Conservation (phyloP, 1,284 basidiomycete genomes). For the Fomes fomentarius region DNA sequence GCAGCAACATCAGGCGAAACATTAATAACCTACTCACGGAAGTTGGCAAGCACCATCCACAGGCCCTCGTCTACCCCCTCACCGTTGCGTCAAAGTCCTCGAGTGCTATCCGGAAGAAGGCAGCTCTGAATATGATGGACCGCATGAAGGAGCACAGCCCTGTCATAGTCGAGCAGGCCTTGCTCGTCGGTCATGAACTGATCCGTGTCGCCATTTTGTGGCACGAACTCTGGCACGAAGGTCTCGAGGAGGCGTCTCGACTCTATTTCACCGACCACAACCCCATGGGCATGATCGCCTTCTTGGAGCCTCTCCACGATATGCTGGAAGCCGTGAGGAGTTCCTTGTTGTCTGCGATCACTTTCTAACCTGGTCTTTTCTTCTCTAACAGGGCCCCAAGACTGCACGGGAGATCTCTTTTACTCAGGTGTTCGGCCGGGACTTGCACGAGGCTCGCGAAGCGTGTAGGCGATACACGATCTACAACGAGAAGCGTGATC, state of each 20-base stretch:
- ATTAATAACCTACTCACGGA: constrained; percentile 92
- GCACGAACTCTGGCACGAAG: constrained; percentile 99
- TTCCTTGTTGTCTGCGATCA: background rate
- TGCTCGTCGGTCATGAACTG: constrained; percentile 91
- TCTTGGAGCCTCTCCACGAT: constrained; percentile 92
- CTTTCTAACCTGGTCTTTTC: background rate
- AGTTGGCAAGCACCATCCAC: constrained; percentile 96
- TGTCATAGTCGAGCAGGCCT: constrained; percentile 90
- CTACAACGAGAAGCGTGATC: constrained; percentile 87
- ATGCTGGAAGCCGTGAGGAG: constrained; percentile 82
- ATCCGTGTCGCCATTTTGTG: constrained; percentile 98
- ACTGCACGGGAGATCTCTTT: constrained; percentile 97
- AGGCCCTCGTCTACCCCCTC: constrained; percentile 97
- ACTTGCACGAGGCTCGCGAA: constrained; percentile 93
- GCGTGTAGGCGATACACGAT: constrained; percentile 87
- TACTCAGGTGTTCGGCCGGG: constrained; percentile 92
- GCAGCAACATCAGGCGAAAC: constrained; percentile 84
- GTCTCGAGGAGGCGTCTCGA: constrained; percentile 96
- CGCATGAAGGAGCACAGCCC: constrained; percentile 94
- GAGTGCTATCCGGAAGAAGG: constrained; percentile 80
- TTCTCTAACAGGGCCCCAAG: constrained; percentile 89
- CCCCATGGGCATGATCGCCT: constrained; percentile 98
- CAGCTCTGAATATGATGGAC: constrained; percentile 90
- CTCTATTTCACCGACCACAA: constrained; percentile 99
- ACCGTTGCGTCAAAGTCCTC: constrained; percentile 98